Conservation (phyloP, 805 yeast species). For the Starmerella vaccinii region DNA sequence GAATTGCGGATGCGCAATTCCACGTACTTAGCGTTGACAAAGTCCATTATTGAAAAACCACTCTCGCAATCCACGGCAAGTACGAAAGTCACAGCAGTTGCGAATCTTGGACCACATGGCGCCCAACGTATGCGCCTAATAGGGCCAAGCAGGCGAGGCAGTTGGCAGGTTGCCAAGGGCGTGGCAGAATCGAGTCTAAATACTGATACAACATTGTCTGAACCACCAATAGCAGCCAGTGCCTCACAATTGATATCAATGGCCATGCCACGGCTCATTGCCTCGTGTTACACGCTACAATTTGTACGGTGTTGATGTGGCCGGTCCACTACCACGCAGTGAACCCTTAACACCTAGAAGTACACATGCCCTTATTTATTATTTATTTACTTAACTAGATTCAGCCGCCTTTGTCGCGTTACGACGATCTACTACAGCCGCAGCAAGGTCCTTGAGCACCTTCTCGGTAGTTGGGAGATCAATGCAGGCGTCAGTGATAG, state of each 20-base stretch:
- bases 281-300: not conserved
- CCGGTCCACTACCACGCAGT: not conserved
- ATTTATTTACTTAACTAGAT: not conserved
- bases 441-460: slow-evolving; percentile 61
- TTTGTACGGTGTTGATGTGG: not conserved
- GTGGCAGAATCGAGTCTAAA: not conserved
- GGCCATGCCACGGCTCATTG: not conserved
- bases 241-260: not conserved
- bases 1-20: not conserved
- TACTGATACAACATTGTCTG: not conserved
- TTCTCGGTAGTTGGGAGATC: slow-evolving; percentile 75
- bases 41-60: not conserved
- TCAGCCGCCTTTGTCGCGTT: not conserved
- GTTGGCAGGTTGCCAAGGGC: not conserved
- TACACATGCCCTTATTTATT: not conserved
- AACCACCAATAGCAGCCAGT: not conserved
- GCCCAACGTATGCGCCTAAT: not conserved
- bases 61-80: not conserved
- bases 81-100: not conserved
- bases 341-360: not conserved
- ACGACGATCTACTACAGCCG: slow-evolving; percentile 76
- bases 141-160: not conserved
- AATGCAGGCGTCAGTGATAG: slow-evolving; percentile 97
- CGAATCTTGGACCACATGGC: not conserved
- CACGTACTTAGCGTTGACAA: not conserved